phyloP scores from a whole-genome alignment of 2,329 filamentous ascomycete species.

The Cladosporium colombiae region DNA sequence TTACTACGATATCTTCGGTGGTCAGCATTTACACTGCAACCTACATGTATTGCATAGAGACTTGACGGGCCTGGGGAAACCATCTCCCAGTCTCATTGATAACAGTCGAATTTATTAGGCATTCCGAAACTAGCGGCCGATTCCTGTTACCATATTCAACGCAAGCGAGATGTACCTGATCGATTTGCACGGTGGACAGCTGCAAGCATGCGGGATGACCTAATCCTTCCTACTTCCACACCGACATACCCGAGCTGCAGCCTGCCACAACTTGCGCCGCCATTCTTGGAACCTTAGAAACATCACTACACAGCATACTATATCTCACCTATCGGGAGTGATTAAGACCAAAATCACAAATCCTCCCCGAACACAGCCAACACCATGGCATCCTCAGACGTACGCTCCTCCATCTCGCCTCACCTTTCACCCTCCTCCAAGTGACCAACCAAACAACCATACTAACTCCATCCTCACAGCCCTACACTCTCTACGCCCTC shows the following conservation, averaged over 20 bases:
- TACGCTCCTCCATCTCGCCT: neutral
- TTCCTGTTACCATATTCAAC: neutral
- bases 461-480: constrained; percentile 32
- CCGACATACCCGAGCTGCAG: constrained; percentile 1
- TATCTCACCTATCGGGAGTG: neutral
- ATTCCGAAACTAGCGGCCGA: neutral
- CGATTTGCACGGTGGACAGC: neutral
- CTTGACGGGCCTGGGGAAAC: neutral
- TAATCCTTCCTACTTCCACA: constrained; percentile 1
- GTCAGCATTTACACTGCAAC: neutral
- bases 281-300: neutral
- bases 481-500: constrained; percentile 47
- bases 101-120: neutral
- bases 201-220: constrained; percentile 1
- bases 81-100: neutral
- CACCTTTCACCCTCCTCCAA: neutral
- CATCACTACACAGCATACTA: neutral
- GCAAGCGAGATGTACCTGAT: neutral
- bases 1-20: neutral
- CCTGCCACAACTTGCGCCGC: constrained; percentile 5
- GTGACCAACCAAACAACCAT: neutral
- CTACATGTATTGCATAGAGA: neutral
- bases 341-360: neutral
- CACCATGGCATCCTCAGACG: constrained; percentile 14
- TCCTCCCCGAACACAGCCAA: neutral